Conservation (phyloP, 495 filamentous ascomycete species). For the Rostrohypoxylon terebratum region DNA sequence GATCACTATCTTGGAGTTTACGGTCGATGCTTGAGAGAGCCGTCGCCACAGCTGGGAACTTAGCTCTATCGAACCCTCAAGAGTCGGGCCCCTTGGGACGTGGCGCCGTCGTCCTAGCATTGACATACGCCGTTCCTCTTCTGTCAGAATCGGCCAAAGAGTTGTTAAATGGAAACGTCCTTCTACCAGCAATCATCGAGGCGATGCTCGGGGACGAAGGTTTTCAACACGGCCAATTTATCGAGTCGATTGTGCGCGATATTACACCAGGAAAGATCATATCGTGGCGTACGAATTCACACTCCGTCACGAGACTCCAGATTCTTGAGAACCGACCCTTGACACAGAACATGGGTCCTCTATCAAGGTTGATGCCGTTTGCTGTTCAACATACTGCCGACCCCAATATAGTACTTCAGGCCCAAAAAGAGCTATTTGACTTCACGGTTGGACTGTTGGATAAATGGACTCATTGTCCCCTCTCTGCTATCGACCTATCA, state of each 20-base stretch:
- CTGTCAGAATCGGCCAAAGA: conserved; percentile 69
- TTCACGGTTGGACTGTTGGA: conserved; percentile 78
- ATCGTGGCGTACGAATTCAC: conserved; percentile 73
- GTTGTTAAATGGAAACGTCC: conserved; percentile 76
- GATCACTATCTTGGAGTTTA: conserved; percentile 70
- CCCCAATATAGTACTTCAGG: conserved; percentile 68
- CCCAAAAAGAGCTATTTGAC: conserved; percentile 75
- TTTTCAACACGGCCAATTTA: conserved; percentile 83
- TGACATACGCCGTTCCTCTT: conserved; percentile 82
- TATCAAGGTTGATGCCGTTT: conserved; percentile 82
- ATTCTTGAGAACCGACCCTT: conserved; percentile 74
- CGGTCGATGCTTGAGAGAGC: conserved; percentile 80
- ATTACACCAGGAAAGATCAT: conserved; percentile 75
- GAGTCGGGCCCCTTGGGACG: conserved; percentile 66
- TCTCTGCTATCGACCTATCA: conserved; percentile 83
- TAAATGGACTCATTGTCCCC: conserved; percentile 87
- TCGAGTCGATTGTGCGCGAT: conserved; percentile 81
- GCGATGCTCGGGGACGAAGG: conserved; percentile 77
- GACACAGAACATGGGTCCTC: conserved; percentile 78
- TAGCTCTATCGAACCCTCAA: conserved; percentile 69
- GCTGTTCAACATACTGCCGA: conserved; percentile 74
- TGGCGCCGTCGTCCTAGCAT: conserved; percentile 73
- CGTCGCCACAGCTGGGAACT: conserved; percentile 80
- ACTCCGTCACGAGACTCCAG: conserved; percentile 68
- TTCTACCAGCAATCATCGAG: conserved; percentile 77